phyloP scores from a whole-genome alignment of 495 filamentous ascomycete genomes.

The Elaphomyces granulatus region DNA sequence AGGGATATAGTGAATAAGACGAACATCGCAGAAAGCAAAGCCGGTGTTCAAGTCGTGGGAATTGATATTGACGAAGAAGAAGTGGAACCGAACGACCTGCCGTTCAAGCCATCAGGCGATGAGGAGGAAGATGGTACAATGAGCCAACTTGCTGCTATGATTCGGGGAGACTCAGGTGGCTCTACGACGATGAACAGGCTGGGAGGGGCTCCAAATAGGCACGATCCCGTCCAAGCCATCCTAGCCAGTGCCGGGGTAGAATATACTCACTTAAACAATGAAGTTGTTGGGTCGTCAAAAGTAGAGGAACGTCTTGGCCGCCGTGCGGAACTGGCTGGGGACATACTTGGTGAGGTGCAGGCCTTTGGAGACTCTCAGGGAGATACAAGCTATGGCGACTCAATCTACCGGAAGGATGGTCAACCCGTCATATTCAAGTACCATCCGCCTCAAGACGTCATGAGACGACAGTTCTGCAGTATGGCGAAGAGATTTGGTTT shows the following conservation, averaged over 20 bases:
- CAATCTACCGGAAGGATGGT: constrained; percentile 10
- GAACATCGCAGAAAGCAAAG: constrained; percentile 84
- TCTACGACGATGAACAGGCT: constrained; percentile 5
- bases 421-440: constrained; percentile 46
- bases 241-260: constrained; percentile 78
- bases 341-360: constrained; percentile 32
- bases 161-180: constrained; percentile 37
- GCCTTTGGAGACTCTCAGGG: constrained; percentile 34
- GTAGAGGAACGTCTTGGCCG: constrained; percentile 68
- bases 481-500: constrained; percentile 78
- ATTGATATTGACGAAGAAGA: constrained; percentile 51
- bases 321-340: constrained; percentile 51
- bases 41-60: constrained; percentile 65
- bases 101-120: neutral
- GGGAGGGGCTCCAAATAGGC: constrained; percentile 24
- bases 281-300: constrained; percentile 81
- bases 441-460: constrained; percentile 60
- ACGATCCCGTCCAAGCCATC: constrained; percentile 78
- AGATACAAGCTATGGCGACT: constrained; percentile 2
- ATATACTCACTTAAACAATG: constrained; percentile 93
- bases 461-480: constrained; percentile 72
- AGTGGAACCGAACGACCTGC: constrained; percentile 33
- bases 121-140: constrained; percentile 51
- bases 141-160: constrained; percentile 58
- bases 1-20: constrained; percentile 95